Conservation (phyloP, 441 rosid species). For the Bruguiera hainesii region DNA sequence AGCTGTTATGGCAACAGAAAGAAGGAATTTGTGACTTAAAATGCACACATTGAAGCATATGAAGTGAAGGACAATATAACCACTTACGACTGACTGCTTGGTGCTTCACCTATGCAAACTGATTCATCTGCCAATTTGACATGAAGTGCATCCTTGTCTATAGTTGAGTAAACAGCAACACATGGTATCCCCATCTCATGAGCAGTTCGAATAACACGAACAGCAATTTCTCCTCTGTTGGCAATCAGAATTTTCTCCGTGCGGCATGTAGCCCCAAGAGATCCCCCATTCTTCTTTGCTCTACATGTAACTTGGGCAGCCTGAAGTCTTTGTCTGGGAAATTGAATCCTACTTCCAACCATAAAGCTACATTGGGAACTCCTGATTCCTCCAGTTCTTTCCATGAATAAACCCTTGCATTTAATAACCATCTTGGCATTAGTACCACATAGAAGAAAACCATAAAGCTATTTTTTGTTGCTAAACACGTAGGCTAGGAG, state of each 20-base stretch:
- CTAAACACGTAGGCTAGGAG: background rate
- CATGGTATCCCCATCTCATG: conserved; percentile 99
- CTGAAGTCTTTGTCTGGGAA: conserved; percentile 46
- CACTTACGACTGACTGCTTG: conserved; percentile 92
- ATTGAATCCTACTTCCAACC: conserved; percentile 46
- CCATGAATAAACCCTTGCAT: conserved; percentile 50
- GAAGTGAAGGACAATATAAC: background rate
- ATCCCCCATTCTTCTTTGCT: conserved; percentile 43
- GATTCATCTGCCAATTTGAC: conserved; percentile 95
- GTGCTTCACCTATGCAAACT: conserved; percentile 97
- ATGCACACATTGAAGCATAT: too few species aligned
- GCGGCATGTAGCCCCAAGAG: conserved; percentile 54
- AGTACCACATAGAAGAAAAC: background rate
- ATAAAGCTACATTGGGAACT: conserved; percentile 62
- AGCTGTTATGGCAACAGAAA: too few species aligned
- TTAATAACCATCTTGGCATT: background rate
- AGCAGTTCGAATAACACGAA: conserved; percentile 94
- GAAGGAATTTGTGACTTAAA: too few species aligned
- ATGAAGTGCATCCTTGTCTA: conserved; percentile 93
- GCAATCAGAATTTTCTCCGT: conserved; percentile 89
- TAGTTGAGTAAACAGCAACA: conserved; percentile 95
- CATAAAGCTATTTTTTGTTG: background rate
- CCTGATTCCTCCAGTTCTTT: conserved; percentile 40
- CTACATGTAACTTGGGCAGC: conserved; percentile 32
- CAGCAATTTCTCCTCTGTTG: conserved; percentile 95